phyloP scores from a whole-genome alignment of 2,329 filamentous ascomycete species.

The Fusarium continuum region DNA sequence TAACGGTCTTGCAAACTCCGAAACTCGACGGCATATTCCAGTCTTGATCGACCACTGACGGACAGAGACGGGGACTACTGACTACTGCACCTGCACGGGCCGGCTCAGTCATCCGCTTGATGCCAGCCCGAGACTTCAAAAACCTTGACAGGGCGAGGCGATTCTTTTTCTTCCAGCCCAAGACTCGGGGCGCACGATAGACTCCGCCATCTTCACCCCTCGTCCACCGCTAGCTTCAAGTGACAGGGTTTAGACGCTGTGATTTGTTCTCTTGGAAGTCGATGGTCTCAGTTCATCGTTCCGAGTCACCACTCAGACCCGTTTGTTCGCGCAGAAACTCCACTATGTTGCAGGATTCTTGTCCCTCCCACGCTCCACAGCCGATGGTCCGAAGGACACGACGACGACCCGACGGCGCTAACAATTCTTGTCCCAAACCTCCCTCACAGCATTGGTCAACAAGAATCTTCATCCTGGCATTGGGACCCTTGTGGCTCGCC shows the following conservation, averaged over 20 bases:
- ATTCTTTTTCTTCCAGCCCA: background rate
- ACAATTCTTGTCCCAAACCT: constrained; percentile 10
- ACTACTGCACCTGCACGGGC: constrained; percentile 6
- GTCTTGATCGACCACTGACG: constrained; percentile 1
- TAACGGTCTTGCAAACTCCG: constrained; percentile 34
- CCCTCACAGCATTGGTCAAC: constrained; percentile 33
- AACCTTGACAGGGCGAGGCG: background rate
- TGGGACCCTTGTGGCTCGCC: background rate
- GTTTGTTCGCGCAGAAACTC: constrained; percentile 22
- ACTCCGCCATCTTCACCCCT: constrained; percentile 1
- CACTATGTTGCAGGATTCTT: constrained; percentile 27
- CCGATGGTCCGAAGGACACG: constrained; percentile 42
- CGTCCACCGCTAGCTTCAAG: constrained; percentile 6
- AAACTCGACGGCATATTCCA: constrained; percentile 1
- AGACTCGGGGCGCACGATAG: background rate
- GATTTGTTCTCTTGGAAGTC: constrained; percentile 32
- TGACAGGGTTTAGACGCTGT: background rate
- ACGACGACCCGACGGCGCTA: constrained; percentile 46
- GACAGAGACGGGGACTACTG: background rate
- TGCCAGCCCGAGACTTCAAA: background rate
- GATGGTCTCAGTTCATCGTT: constrained; percentile 20
- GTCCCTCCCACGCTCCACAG: constrained; percentile 26
- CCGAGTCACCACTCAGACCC: constrained; percentile 20
- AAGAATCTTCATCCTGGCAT: constrained; percentile 16
- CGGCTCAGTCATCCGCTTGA: constrained; percentile 13